phyloP scores from a whole-genome alignment of 1,139 yeast genomes.

The Geotrichum cucujoidarum region DNA sequence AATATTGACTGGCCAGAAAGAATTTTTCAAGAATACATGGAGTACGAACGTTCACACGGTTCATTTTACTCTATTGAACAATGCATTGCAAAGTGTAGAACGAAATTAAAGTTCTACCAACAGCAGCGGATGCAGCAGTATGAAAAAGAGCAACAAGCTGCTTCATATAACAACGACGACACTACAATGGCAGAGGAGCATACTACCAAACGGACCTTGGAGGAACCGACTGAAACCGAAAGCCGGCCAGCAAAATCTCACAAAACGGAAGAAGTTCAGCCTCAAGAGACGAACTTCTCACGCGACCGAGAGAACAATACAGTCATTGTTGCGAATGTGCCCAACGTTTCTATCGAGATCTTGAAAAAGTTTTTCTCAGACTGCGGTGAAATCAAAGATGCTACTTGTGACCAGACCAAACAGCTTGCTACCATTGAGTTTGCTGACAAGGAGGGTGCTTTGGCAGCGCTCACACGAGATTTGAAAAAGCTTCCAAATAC shows the following conservation, averaged over 20 bases:
- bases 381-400: slow-evolving; percentile 52
- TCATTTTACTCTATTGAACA: slow-evolving; percentile 28
- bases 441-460: slow-evolving; percentile 44
- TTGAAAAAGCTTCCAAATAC: slow-evolving; percentile 44
- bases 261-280: slow-evolving; percentile 5
- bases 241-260: slow-evolving; percentile 7
- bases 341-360: slow-evolving; percentile 34
- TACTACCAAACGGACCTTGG: slow-evolving; percentile 10
- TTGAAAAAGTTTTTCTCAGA: slow-evolving; percentile 48
- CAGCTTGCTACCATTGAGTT: slow-evolving; percentile 47
- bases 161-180: background rate
- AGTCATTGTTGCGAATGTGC: slow-evolving; percentile 44
- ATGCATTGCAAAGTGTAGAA: slow-evolving; percentile 24
- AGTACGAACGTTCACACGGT: slow-evolving; percentile 42
- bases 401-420: slow-evolving; percentile 19
- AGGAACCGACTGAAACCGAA: background rate
- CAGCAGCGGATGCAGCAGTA: slow-evolving; percentile 16
- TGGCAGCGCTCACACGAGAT: slow-evolving; percentile 59
- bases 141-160: background rate
- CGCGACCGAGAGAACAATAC: slow-evolving; percentile 57
- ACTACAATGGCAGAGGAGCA: slow-evolving; percentile 42
- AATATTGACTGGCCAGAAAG: slow-evolving; percentile 50
- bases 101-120: slow-evolving; percentile 15
- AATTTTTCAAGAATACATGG: slow-evolving; percentile 45
- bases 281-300: background rate